Conservation (phyloP, 768 basidiomycete species). For the Serendipita sp. region DNA sequence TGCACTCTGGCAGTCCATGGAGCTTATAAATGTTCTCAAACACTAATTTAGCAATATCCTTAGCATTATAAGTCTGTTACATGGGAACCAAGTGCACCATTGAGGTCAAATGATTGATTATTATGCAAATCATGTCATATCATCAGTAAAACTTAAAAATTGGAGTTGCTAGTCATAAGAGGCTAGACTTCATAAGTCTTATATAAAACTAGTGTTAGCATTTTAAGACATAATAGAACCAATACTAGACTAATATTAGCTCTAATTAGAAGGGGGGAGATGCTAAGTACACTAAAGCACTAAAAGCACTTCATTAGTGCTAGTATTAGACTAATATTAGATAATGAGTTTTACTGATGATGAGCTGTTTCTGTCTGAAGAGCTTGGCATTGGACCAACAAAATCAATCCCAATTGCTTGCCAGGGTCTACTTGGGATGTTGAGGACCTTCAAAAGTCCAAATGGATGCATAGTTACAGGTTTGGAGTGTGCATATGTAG, state of each 20-base stretch:
- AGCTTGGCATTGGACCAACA: slow-evolving; percentile 10
- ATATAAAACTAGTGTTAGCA: no score
- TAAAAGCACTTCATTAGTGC: no score
- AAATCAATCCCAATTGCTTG: slow-evolving; percentile 10
- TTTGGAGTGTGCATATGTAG: slow-evolving; percentile 10
- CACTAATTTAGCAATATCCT: slow-evolving; percentile 8
- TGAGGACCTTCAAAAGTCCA: slow-evolving; percentile 7
- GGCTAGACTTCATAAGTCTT: no score
- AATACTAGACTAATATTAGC: no score
- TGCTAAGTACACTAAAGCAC: no score
- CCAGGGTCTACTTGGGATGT: slow-evolving; percentile 4
- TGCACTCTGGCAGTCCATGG: slow-evolving; percentile 13
- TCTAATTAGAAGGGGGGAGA: no score
- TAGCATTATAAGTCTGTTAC: slow-evolving; percentile 5
- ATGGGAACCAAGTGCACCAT: slow-evolving; percentile 6
- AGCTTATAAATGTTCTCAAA: slow-evolving; percentile 6
- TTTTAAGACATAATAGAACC: no score
- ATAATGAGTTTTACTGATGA: no score
- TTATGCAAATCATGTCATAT: slow-evolving; percentile 8
- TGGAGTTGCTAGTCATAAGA: no score
- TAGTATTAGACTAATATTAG: no score
- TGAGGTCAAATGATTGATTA: slow-evolving; percentile 11
- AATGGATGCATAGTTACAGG: neutral
- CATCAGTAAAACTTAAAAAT: no score
- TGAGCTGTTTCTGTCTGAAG: slow-evolving; percentile 5